phyloP scores from a whole-genome alignment of 441 rosid genomes.

The Erodium moschatum region DNA sequence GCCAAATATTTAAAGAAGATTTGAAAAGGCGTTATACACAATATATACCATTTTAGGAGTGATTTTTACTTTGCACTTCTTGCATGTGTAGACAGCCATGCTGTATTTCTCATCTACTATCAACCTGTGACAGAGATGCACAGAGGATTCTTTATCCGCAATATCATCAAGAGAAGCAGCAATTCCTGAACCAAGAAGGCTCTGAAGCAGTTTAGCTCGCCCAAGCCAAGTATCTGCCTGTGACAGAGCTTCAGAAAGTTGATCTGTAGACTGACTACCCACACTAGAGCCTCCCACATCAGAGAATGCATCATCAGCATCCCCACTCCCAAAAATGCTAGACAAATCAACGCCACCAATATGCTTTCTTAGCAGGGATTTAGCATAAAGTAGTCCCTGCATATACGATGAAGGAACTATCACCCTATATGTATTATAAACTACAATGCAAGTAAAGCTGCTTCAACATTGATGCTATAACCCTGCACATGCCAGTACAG shows the following conservation, averaged over 20 bases:
- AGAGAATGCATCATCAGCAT: slow-evolving; percentile 77
- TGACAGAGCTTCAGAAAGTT: slow-evolving; percentile 59
- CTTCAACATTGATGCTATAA: neutral
- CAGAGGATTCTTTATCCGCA: slow-evolving; percentile 84
- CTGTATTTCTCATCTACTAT: slow-evolving; percentile 88
- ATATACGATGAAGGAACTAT: slow-evolving; percentile 22
- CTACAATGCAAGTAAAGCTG: neutral
- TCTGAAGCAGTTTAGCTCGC: slow-evolving; percentile 93
- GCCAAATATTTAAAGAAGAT: slow-evolving; percentile 19
- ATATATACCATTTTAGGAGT: slow-evolving; percentile 18
- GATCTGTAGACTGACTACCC: slow-evolving; percentile 78
- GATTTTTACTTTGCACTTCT: slow-evolving; percentile 84
- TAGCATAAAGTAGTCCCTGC: slow-evolving; percentile 85
- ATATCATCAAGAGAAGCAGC: slow-evolving; percentile 94
- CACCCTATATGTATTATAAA: slow-evolving; percentile 10
- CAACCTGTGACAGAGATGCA: slow-evolving; percentile 72
- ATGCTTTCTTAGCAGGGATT: slow-evolving; percentile 71
- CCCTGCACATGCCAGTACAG: neutral
- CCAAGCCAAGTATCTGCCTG: slow-evolving; percentile 81
- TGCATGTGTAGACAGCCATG: slow-evolving; percentile 98
- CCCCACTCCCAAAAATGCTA: slow-evolving; percentile 56
- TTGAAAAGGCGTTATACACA: neutral
- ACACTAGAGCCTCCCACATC: slow-evolving; percentile 93
- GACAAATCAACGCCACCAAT: slow-evolving; percentile 52
- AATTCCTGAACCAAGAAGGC: slow-evolving; percentile 93